Percentiles rank a stretch among this genome's conserved stretches.
Conservation (phyloP, 1,139 yeast genomes). For the Arxiozyma slooffiae region DNA sequence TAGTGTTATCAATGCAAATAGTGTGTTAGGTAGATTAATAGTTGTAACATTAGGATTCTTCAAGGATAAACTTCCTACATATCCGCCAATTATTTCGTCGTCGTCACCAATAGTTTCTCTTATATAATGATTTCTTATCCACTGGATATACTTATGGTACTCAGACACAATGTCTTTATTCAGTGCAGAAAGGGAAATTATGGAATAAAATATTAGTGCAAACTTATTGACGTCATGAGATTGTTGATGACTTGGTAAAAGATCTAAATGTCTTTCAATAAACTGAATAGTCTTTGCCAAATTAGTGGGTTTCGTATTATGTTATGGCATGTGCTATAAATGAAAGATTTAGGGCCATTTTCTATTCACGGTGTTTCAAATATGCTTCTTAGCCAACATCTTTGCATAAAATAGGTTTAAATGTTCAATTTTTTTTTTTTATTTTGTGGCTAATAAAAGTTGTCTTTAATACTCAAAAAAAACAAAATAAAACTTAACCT, state of each 20-base stretch:
- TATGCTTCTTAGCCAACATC: too few species aligned
- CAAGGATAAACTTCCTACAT: constrained; percentile 18
- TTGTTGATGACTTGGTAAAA: constrained; percentile 24
- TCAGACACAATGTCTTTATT: constrained; percentile 12
- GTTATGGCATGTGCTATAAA: not conserved
- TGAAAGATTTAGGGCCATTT: not conserved
- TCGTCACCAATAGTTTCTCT: not conserved
- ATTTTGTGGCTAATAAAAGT: too few species aligned
- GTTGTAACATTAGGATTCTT: constrained; percentile 12
- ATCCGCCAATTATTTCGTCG: constrained; percentile 18
- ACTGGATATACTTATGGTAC: constrained; percentile 11
- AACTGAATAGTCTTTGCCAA: constrained; percentile 20
- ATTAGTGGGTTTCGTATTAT: not conserved
- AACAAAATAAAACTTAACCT: not conserved
- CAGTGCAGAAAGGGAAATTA: constrained; percentile 17
- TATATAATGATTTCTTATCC: constrained; percentile 19
- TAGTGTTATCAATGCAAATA: constrained; percentile 22
- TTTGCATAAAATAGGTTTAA: too few species aligned
- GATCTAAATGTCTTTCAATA: constrained; percentile 20
- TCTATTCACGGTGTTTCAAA: too few species aligned
- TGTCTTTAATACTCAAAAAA: too few species aligned
- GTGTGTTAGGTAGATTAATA: constrained; percentile 25
- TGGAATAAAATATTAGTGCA: constrained; percentile 25
- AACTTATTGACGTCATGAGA: constrained; percentile 25
- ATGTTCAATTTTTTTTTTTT: too few species aligned